Evolutionary conservation across 257 asterid genomes (phyloP), one percentile per base, ranked within the genome.

Genomic region (Leonotis leonurus): DNA sequence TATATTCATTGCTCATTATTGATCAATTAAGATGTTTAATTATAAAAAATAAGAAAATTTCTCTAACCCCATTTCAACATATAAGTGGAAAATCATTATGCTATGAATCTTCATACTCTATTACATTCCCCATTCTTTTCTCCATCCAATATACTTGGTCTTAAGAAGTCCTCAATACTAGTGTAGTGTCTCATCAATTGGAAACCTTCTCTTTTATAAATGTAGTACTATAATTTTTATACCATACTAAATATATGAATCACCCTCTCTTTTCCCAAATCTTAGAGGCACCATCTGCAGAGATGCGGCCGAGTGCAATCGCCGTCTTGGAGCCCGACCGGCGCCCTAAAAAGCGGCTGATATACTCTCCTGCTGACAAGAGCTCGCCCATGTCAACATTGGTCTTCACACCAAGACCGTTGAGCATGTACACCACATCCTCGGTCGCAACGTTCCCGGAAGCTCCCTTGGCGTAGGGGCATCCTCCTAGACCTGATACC

Each of bases 401-500:
- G 2, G 94, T 88, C 54, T 71, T 82, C 41, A 82, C 80, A 12
- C 98, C 94, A 55, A 85, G 83, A 32, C 95, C 96, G 29, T 81
- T 67, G 25, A 91, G 91, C 98, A 88, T 88, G 84, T 88, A 91
- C 11, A 88, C 85, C 1, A 86, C 98, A 61, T 91, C 98, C 78
- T 91, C 98, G 0, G 95, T 88, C 5, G 98, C 91, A 27, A 88
- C 98, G 49, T 91, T 91, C 60, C 96, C 98, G 1, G 98, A 79
- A 43, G 98, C 96, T 39, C 98, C 96, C 66, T 84, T 82, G 24
- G 96, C 98, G 45, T 88, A 91, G 0, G 98, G 96, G 65, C 96
- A 91, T 61, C 96, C 98, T 69, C 98, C 98, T 0, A 88, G 78
- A 26, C 95, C 96, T 13, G 94, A 75, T 33, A 91, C 77, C 4